A percentile compares a stretch with the other conserved stretches of the same genome.
Evolutionary conservation across 169 alveolate genomes (phyloP).

Genomic region (Plasmodium malariae): DNA sequence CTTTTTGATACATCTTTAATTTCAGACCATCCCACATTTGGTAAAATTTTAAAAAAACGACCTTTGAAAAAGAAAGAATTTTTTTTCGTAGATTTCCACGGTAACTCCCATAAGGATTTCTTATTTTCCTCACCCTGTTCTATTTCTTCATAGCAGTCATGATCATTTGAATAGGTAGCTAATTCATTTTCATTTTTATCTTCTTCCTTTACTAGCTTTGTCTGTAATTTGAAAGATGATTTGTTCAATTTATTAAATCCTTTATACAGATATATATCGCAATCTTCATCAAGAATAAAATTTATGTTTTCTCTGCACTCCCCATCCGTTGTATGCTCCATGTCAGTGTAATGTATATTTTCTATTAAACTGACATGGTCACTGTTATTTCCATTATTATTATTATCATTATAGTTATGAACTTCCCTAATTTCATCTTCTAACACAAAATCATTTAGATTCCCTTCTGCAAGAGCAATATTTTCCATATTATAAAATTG

Average conservation of each 20-base stretch:
- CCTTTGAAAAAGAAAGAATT: conserved; percentile 66
- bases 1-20: conserved; percentile 62
- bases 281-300: conserved; percentile 61
- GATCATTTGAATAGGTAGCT: conserved; percentile 3
- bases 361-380: not conserved
- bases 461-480: not conserved
- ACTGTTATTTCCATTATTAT: not conserved
- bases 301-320: conserved; percentile 20
- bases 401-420: not conserved
- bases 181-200: conserved; percentile 27
- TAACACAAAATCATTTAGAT: not conserved
- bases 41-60: conserved; percentile 66
- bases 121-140: conserved; percentile 35
- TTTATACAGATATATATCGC: conserved; percentile 66
- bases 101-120: conserved; percentile 64
- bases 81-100: conserved; percentile 62
- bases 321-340: not conserved
- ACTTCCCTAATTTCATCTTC: too few species aligned
- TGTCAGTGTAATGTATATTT: conserved; percentile 1
- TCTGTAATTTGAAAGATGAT: conserved; percentile 56
- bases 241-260: conserved; percentile 45
- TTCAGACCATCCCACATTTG: conserved; percentile 70
- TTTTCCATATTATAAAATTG: not conserved
- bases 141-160: conserved; percentile 40
- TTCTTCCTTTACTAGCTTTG: conserved; percentile 43